A percentile compares a stretch with the other conserved stretches of the same genome.
Conservation (phyloP, 345 rosid species). For the Erodium maritimum region DNA sequence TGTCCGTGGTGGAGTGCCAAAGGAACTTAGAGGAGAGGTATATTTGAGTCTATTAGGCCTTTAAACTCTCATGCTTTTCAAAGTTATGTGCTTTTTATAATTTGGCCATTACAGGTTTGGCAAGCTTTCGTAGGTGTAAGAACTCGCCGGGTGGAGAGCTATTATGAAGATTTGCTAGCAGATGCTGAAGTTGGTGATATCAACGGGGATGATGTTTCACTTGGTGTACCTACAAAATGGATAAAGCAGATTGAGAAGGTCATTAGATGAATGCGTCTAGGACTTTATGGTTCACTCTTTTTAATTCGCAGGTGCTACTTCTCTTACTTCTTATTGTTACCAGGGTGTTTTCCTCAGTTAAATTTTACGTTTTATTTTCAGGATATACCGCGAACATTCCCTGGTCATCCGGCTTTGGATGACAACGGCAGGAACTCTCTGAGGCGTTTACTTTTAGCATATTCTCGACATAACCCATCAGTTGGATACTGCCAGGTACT, state of each 20-base stretch:
- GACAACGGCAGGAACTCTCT: slow-evolving; percentile 82
- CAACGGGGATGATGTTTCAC: slow-evolving; percentile 23
- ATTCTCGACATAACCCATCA: slow-evolving; percentile 82
- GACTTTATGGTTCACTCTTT: slow-evolving; percentile 41
- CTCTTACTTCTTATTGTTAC: slow-evolving; percentile 21
- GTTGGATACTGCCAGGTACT: slow-evolving; percentile 95
- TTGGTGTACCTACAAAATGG: slow-evolving; percentile 47
- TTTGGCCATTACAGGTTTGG: slow-evolving; percentile 46
- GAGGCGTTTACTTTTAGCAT: slow-evolving; percentile 78
- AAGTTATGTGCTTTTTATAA: not conserved
- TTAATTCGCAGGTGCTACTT: slow-evolving; percentile 41
- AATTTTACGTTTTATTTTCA: slow-evolving; percentile 25
- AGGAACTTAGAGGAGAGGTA: slow-evolving; percentile 93
- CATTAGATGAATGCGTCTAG: slow-evolving; percentile 42
- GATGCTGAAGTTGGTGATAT: slow-evolving; percentile 35
- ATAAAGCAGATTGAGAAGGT: slow-evolving; percentile 98
- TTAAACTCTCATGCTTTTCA: not conserved
- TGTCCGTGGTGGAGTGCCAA: slow-evolving; percentile 90
- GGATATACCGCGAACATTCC: slow-evolving; percentile 94
- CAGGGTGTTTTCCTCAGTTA: slow-evolving; percentile 24
- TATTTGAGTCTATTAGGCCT: not conserved
- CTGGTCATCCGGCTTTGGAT: slow-evolving; percentile 91
- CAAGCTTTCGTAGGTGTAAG: slow-evolving; percentile 95
- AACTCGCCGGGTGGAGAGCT: slow-evolving; percentile 62
- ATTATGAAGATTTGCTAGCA: slow-evolving; percentile 68